Percentiles rank a stretch among this genome's conserved stretches.
phyloP scores from a whole-genome alignment of 306 rosid genomes.

The Senna tora region DNA sequence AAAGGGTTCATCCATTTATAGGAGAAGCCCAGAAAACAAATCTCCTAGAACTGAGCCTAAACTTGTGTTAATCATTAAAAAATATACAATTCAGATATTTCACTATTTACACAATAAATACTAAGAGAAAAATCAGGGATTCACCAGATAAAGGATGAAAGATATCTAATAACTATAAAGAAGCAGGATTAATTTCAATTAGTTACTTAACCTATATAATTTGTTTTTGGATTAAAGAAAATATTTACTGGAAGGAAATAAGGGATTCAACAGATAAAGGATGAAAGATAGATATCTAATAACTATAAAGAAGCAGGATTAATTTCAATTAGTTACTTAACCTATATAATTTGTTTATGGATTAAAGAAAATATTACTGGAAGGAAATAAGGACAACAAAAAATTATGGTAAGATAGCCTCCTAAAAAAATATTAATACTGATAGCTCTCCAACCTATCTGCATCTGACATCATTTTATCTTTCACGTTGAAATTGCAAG shows the following conservation, averaged over 20 bases:
- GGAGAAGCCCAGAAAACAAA: no score
- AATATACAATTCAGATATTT: no score
- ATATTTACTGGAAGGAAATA: no score
- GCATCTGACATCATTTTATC: neutral
- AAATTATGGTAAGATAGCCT: neutral
- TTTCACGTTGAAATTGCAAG: constrained; percentile 20
- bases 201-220: neutral
- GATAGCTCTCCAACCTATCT: neutral
- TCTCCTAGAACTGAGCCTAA: no score
- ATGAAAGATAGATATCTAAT: neutral
- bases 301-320: neutral
- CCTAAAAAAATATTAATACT: neutral
- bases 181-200: neutral
- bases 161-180: neutral
- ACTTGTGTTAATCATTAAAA: no score
- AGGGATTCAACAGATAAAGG: no score
- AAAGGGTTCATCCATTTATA: no score
- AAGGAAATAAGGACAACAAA: neutral
- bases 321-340: neutral
- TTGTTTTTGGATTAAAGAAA: neutral
- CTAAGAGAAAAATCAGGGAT: no score
- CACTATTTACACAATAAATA: no score
- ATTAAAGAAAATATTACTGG: neutral
- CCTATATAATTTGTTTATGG: neutral
- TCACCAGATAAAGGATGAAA: neutral